These are phyloP conservation scores for Zymoseptoria pseudotritici DNA, from an alignment of 2,329 filamentous ascomycete genomes.

Conservation along the genomic window DNA sequence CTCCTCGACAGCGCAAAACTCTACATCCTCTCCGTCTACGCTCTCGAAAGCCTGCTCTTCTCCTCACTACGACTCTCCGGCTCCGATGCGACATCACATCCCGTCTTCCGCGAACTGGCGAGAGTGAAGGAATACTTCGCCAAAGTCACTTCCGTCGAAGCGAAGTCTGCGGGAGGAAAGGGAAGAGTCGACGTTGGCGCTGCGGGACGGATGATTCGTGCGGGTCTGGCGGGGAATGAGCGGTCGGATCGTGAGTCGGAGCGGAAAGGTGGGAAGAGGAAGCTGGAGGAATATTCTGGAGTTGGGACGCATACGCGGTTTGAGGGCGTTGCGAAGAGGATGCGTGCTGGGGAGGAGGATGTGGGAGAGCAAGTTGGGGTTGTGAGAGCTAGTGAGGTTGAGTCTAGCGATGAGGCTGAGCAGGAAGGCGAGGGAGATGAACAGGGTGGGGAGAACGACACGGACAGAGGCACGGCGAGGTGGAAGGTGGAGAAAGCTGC, in stretches of 20 bases:
- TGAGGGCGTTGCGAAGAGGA: conserved; percentile 28
- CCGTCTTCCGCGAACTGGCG: conserved; percentile 76
- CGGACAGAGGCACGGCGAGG: background rate
- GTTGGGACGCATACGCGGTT: conserved; percentile 29
- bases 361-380: conserved; percentile 7
- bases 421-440: conserved; percentile 6
- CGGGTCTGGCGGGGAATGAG: conserved; percentile 57
- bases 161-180: conserved; percentile 15
- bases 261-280: conserved; percentile 29
- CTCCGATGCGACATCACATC: conserved; percentile 72
- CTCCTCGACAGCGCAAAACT: conserved; percentile 94
- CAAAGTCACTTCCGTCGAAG: conserved; percentile 75
- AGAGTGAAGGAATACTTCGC: conserved; percentile 85
- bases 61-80: conserved; percentile 73
- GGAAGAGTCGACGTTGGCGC: conserved; percentile 64
- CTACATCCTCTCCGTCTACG: conserved; percentile 78
- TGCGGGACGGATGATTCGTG: conserved; percentile 72
- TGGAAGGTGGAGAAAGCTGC: background rate
- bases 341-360: conserved; percentile 21
- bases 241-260: conserved; percentile 36
- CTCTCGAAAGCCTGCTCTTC: conserved; percentile 85
- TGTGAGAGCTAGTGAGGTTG: conserved; percentile 9
- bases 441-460: conserved; percentile 1
- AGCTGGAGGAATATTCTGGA: conserved; percentile 28
- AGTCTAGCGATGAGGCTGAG: background rate